Evolutionary conservation across 73 alveolate genomes (phyloP), one percentile per base, ranked within the genome.

Genomic region (Paramecium biaurelia): DNA sequence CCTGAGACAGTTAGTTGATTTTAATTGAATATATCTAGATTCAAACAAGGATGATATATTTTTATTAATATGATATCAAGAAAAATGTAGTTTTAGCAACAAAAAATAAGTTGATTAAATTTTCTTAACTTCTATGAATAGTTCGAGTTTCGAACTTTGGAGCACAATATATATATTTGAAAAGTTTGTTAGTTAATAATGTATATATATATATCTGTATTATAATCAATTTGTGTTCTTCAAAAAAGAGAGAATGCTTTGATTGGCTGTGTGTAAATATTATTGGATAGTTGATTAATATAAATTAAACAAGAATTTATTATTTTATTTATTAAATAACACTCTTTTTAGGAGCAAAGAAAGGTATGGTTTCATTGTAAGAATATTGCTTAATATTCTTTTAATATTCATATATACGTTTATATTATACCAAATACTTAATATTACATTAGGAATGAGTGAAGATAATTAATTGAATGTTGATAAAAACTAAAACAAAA

Each of bases 401-500:
- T 58, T 11, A 53, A n/a, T 47, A 47, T 47, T 58, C 43, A 42
- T 58, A 24, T 58, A 58, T 58, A 58, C 76, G 35, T 24, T 58
- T 58, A 58, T 58, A 58, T 58, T 58, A 5, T 57, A 14, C 18
- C 34, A 10, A 23, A 21, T 58, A 14, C 59, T 2, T 5, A 14
- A 14, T 63, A 63, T 63, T 63, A 63, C 28, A 26, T 63, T 63
- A 63, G 84, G 84, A 63, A 72, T 72, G 86, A 72, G 86, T 26
- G 56, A 72, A 72, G 86, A 72, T 10, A 53, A 72, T 72, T 72
- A 72, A 72, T 35, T 38, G 58, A 72, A 72, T 38, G 86, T 12
- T 20, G 86, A 72, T 32, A 72, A 72, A 53, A 35, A 72, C 86
- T 72, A 72, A 72, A 79, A 79, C 90, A 79, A 79, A 79, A 79